Percentiles rank a stretch among this genome's conserved stretches.
Evolutionary conservation across 148 eudicot genomes (phyloP).

Genomic region (Drosera capensis): DNA sequence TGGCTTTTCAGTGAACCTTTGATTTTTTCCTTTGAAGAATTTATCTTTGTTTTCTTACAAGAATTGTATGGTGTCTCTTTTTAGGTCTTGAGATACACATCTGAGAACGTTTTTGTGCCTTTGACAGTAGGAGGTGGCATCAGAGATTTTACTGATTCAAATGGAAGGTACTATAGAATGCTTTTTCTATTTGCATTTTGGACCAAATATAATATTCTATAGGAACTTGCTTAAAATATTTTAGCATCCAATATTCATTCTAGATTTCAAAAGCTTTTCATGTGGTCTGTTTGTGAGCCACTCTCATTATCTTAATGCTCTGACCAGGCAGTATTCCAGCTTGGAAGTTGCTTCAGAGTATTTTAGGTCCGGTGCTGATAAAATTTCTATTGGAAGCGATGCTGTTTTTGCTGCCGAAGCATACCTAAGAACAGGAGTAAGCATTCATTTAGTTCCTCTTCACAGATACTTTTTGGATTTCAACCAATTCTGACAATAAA

Average conservation of each 20-base stretch:
- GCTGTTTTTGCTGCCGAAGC: slow-evolving; percentile 99
- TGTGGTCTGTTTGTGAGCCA: no score
- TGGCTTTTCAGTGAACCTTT: background rate
- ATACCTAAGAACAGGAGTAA: slow-evolving; percentile 63
- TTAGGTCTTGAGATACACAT: slow-evolving; percentile 66
- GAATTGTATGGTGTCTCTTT: slow-evolving; percentile 4
- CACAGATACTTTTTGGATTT: background rate
- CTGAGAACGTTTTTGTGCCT: slow-evolving; percentile 92
- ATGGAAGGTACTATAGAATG: slow-evolving; percentile 48
- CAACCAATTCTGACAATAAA: background rate
- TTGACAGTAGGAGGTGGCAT: slow-evolving; percentile 98
- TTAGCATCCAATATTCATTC: no score
- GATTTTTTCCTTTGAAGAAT: background rate
- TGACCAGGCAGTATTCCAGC: slow-evolving; percentile 70
- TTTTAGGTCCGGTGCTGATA: slow-evolving; percentile 96
- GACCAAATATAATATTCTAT: no score
- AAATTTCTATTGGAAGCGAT: slow-evolving; percentile 92
- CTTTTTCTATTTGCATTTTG: background rate
- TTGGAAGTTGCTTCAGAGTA: slow-evolving; percentile 99
- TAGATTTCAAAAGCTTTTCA: no score
- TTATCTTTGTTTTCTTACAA: background rate
- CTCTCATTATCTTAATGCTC: no score
- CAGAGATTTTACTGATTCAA: slow-evolving; percentile 90
- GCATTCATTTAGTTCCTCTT: slow-evolving; percentile 9
- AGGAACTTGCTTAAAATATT: no score